A percentile compares a stretch with the other conserved stretches of the same genome.
Evolutionary conservation across 2,329 filamentous ascomycete genomes (phyloP).

Genomic region (Aureobasidium sp.): DNA sequence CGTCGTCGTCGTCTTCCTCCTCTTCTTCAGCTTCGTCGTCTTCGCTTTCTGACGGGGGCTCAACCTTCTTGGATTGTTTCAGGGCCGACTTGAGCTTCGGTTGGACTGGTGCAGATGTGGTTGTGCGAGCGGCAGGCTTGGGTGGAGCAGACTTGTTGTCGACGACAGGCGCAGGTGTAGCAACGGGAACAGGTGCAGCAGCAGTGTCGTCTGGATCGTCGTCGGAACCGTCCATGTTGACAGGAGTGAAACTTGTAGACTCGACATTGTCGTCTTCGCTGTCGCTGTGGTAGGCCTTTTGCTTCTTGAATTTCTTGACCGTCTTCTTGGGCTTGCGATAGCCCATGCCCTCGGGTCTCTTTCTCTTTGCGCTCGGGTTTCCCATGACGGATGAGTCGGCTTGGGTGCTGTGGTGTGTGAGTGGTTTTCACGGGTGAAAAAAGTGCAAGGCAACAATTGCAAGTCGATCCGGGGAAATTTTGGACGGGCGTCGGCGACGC

Average conservation of each 20-base stretch:
- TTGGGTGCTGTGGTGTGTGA: slow-evolving; percentile 12
- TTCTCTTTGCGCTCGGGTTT: slow-evolving; percentile 39
- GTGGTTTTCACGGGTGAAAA: too few relatives aligned
- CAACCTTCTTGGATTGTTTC: slow-evolving; percentile 10
- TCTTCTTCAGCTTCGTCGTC: slow-evolving; percentile 22
- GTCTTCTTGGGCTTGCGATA: slow-evolving; percentile 45
- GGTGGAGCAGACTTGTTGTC: background rate
- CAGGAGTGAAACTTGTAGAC: slow-evolving; percentile 39
- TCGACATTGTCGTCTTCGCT: slow-evolving; percentile 43
- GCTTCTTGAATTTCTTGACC: slow-evolving; percentile 55
- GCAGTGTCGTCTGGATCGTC: slow-evolving; percentile 30
- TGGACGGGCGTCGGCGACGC: background rate
- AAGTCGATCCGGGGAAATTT: background rate
- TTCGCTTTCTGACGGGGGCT: slow-evolving; percentile 19
- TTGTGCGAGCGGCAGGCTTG: background rate
- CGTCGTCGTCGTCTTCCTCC: slow-evolving; percentile 26
- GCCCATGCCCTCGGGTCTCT: slow-evolving; percentile 21
- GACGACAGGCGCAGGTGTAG: slow-evolving; percentile 22
- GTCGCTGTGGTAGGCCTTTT: slow-evolving; percentile 57
- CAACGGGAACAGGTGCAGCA: background rate
- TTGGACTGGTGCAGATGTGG: background rate
- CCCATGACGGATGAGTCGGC: slow-evolving; percentile 16
- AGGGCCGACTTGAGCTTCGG: slow-evolving; percentile 16
- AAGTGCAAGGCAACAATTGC: too few relatives aligned
- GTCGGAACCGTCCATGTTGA: slow-evolving; percentile 44